A percentile compares a stretch with the other conserved stretches of the same genome.
Conservation (phyloP, 805 yeast species). For the Candida sanyiensis region DNA sequence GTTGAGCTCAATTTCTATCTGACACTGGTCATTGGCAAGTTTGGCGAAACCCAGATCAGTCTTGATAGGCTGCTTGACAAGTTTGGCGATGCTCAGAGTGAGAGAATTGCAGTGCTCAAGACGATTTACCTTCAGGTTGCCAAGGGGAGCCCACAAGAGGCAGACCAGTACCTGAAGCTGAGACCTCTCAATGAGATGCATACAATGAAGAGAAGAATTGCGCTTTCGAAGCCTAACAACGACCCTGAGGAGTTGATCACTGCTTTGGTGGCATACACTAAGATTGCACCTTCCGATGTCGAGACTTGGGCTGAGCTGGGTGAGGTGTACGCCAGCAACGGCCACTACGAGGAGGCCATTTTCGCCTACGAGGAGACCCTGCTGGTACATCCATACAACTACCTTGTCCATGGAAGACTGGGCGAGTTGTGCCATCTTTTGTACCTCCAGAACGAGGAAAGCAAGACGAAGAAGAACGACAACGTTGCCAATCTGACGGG, state of each 20-base stretch:
- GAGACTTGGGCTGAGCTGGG: slow-evolving; percentile 77
- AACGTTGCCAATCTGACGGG: slow-evolving; percentile 8
- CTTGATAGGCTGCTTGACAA: slow-evolving; percentile 63
- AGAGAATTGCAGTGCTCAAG: slow-evolving; percentile 49
- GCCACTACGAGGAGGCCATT: slow-evolving; percentile 63
- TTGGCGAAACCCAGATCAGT: slow-evolving; percentile 62
- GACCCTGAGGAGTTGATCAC: slow-evolving; percentile 39
- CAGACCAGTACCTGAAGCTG: slow-evolving; percentile 32
- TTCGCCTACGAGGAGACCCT: slow-evolving; percentile 67
- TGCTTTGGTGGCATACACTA: slow-evolving; percentile 49
- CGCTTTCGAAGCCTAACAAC: slow-evolving; percentile 13
- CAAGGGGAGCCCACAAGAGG: slow-evolving; percentile 32
- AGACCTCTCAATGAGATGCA: slow-evolving; percentile 23
- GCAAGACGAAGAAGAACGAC: slow-evolving; percentile 4
- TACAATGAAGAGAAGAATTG: slow-evolving; percentile 23
- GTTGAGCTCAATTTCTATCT: slow-evolving; percentile 71
- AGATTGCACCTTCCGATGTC: slow-evolving; percentile 66
- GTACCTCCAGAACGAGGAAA: slow-evolving; percentile 10
- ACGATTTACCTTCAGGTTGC: slow-evolving; percentile 54
- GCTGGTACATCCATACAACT: slow-evolving; percentile 62
- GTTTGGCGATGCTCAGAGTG: slow-evolving; percentile 51
- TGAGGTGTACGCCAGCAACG: slow-evolving; percentile 51
- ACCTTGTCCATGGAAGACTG: slow-evolving; percentile 54
- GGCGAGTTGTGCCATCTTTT: slow-evolving; percentile 43
- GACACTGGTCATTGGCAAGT: slow-evolving; percentile 54